Base-by-base conservation (phyloP, 2,329 filamentous ascomycete genomes). In the Aspergillus aculeatus region DNA sequence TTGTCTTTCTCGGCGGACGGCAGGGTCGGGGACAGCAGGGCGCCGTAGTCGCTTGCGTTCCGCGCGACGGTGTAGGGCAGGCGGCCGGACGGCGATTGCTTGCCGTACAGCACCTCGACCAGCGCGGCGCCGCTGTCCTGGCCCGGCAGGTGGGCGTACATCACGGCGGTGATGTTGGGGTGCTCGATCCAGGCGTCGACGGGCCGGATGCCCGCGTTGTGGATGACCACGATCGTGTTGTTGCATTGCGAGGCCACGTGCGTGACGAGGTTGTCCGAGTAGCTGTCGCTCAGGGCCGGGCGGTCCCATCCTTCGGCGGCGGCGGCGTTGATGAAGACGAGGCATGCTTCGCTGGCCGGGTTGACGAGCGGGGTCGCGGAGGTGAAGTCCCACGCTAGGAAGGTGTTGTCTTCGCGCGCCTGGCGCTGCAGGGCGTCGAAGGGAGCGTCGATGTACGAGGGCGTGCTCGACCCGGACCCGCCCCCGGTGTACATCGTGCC, bases 191-290 rank as follows among this genome's bases (percentile, higher is more conserved):
- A 89, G 1, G 77, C 76, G 38, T 62, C 60, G 0, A 88, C 82
- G 0, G 87, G 73, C 3, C 86, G 79, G 12, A 82, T 76, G 0
- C 86, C 87, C 1, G 85, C 84, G 47, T 87, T 88, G 71, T 89
- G 86, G 4, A 89, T 78, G 1, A 88, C 77, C 0, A 89, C 86
- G 31, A 89, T 80, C 1, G 86, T 88, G 60, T 85, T 87, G 63
- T 78, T 80, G 73, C 85, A 89, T n/a, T 77, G 75, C 6, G 78
- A 73, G 0, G 87, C 86, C 2, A 89, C 84, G 49, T 81, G 79
- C 4, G 73, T 71, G 55, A 89, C 80, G 0, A 89, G 75, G 0
- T 71, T 73, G 61, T 89, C 85, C 0, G 83, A 86, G 2, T 71
- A 68, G 11, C 63, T 48, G 50, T 78, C 75, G 3, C 54, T 38